Evolutionary conservation across 371 early-diverging fungal species (phyloP).

Genomic region (Mortierella sp.): DNA sequence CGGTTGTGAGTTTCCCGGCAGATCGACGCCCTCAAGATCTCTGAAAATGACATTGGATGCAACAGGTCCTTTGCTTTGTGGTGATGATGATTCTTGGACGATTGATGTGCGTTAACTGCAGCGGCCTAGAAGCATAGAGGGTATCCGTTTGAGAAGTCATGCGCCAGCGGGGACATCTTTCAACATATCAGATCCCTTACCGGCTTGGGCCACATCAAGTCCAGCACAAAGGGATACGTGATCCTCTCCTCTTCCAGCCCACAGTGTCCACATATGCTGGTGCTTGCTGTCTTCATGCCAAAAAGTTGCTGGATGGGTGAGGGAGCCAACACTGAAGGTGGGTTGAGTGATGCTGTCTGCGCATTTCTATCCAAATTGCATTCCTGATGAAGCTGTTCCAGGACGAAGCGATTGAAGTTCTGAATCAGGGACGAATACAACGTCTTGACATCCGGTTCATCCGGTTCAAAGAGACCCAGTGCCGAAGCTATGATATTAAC

Average conservation of each 20-base stretch:
- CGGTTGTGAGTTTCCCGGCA: slow-evolving; percentile 78
- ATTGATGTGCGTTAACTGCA: slow-evolving; percentile 58
- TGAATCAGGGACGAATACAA: slow-evolving; percentile 84
- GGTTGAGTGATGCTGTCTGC: slow-evolving; percentile 9
- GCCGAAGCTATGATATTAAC: slow-evolving; percentile 66
- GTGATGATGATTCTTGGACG: slow-evolving; percentile 52
- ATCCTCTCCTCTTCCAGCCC: slow-evolving; percentile 68
- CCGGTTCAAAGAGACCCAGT: slow-evolving; percentile 87
- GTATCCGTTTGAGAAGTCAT: too few species aligned
- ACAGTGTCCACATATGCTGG: slow-evolving; percentile 75
- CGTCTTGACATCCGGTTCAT: slow-evolving; percentile 66
- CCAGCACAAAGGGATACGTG: slow-evolving; percentile 82
- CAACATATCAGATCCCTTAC: slow-evolving; percentile 6
- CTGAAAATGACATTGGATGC: slow-evolving; percentile 59
- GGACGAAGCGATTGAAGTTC: slow-evolving; percentile 87
- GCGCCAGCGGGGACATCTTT: too few species aligned
- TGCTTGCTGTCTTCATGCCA: slow-evolving; percentile 72
- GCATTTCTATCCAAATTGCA: slow-evolving; percentile 53
- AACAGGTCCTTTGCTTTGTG: slow-evolving; percentile 25
- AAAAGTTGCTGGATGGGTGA: slow-evolving; percentile 80
- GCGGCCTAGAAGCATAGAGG: too few species aligned
- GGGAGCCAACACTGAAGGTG: slow-evolving; percentile 27
- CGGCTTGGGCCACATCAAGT: slow-evolving; percentile 75
- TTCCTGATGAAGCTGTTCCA: slow-evolving; percentile 89
- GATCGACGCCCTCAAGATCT: slow-evolving; percentile 74